Evolutionary conservation across 2,329 filamentous ascomycete genomes (phyloP).

Genomic region (Aspergillus sp.): DNA sequence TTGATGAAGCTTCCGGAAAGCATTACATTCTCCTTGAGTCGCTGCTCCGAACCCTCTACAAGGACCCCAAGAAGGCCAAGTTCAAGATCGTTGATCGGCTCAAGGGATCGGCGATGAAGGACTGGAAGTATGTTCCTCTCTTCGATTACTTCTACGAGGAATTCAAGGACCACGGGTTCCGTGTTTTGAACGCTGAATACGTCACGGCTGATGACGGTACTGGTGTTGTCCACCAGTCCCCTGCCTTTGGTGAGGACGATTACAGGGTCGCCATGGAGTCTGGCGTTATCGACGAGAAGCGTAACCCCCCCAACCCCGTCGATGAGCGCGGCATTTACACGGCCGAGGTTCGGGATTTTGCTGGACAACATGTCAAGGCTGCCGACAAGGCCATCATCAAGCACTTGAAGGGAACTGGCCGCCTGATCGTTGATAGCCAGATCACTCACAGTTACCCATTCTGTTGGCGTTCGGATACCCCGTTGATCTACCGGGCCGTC

Average conservation of each 20-base stretch:
- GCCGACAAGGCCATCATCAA: conserved; percentile 95
- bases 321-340: conserved; percentile 81
- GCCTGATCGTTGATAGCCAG: conserved; percentile 80
- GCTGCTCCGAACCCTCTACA: conserved; percentile 79
- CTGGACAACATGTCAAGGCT: conserved; percentile 83
- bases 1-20: conserved; percentile 77
- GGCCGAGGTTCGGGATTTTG: conserved; percentile 73
- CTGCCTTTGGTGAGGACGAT: conserved; percentile 94
- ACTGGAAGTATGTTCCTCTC: conserved; percentile 84
- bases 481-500: conserved; percentile 87
- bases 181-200: conserved; percentile 78
- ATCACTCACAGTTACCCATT: conserved; percentile 90
- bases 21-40: conserved; percentile 83
- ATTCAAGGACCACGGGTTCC: conserved; percentile 82
- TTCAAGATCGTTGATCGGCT: conserved; percentile 78
- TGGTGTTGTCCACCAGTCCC: conserved; percentile 90
- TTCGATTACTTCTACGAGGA: conserved; percentile 89
- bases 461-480: conserved; percentile 93
- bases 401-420: conserved; percentile 72
- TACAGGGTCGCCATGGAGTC: conserved; percentile 76
- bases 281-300: conserved; percentile 74
- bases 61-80: conserved; percentile 93
- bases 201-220: conserved; percentile 89
- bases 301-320: conserved; percentile 86
- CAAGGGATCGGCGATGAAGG: conserved; percentile 79